phyloP scores from a whole-genome alignment of 371 early-diverging fungal species.

The Mucor lusitanicus region DNA sequence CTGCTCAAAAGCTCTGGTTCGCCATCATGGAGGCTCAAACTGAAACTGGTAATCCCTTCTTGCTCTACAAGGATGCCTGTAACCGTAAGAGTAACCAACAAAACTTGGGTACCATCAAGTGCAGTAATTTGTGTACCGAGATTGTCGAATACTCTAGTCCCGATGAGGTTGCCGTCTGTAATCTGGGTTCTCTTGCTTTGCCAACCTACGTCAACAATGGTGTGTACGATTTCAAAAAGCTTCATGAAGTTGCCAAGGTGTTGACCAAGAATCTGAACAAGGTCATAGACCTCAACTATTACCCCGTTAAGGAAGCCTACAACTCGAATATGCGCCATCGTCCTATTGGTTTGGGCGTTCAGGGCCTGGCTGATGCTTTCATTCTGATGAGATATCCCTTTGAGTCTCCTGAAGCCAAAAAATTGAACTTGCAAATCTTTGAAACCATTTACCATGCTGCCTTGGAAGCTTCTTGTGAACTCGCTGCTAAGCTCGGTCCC shows the following conservation, averaged over 20 bases:
- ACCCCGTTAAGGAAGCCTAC: slow-evolving; percentile 93
- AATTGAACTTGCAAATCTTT: slow-evolving; percentile 92
- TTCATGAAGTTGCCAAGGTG: slow-evolving; percentile 77
- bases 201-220: slow-evolving; percentile 83
- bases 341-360: slow-evolving; percentile 99
- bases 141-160: slow-evolving; percentile 96
- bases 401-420: slow-evolving; percentile 88
- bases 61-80: slow-evolving; percentile 96
- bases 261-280: slow-evolving; percentile 95
- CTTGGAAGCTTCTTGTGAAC: slow-evolving; percentile 93
- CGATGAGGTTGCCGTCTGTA: slow-evolving; percentile 99
- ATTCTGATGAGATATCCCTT: slow-evolving; percentile 95
- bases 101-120: slow-evolving; percentile 96
- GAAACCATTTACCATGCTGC: slow-evolving; percentile 99
- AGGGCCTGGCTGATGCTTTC: slow-evolving; percentile 99
- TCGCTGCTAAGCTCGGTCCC: slow-evolving; percentile 86
- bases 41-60: slow-evolving; percentile 99
- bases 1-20: slow-evolving; percentile 99
- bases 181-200: slow-evolving; percentile 96
- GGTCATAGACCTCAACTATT: slow-evolving; percentile 97
- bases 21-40: slow-evolving; percentile 98
- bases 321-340: slow-evolving; percentile 94
- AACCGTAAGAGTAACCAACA: slow-evolving; percentile 97
- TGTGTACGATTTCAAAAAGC: slow-evolving; percentile 74
- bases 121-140: slow-evolving; percentile 87